A percentile compares a stretch with the other conserved stretches of the same genome.
These are phyloP conservation scores for Spinellus fusiger DNA, from an alignment of 192 early-diverging fungal genomes.

Conservation along the genomic window DNA sequence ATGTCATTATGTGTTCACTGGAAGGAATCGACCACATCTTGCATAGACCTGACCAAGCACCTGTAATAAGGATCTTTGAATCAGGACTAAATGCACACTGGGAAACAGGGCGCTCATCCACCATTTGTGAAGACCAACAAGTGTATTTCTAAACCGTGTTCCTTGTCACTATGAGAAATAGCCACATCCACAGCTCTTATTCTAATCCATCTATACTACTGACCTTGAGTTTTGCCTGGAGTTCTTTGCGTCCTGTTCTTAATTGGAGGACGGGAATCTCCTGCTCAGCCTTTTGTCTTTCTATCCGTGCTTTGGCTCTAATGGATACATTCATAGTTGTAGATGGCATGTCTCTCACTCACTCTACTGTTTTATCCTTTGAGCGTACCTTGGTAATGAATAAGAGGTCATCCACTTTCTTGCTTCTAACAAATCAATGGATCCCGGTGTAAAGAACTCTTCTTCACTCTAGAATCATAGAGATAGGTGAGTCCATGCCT, in stretches of 20 bases:
- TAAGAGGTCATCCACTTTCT: constrained; percentile 63
- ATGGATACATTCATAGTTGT: not conserved
- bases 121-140: constrained; percentile 77
- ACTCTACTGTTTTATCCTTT: no score
- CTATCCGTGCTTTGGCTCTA: constrained; percentile 62
- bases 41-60: constrained; percentile 77
- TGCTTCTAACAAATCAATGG: constrained; percentile 59
- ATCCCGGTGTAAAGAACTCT: constrained; percentile 81
- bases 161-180: not conserved
- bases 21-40: constrained; percentile 86
- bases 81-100: constrained; percentile 78
- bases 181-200: not conserved
- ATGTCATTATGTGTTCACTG: constrained; percentile 43
- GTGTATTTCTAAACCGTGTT: constrained; percentile 44
- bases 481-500: constrained; percentile 25
- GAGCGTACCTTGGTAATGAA: constrained; percentile 70
- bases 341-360: not conserved
- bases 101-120: constrained; percentile 80
- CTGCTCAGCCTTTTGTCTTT: constrained; percentile 59
- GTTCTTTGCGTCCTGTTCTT: constrained; percentile 69
- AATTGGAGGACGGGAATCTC: constrained; percentile 56
- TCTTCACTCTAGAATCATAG: constrained; percentile 36
- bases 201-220: constrained; percentile 14
- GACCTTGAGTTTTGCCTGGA: constrained; percentile 66
- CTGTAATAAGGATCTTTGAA: constrained; percentile 68